These are phyloP conservation scores for Trifolium dubium DNA, from an alignment of 306 rosid species.

Conservation along the genomic window DNA sequence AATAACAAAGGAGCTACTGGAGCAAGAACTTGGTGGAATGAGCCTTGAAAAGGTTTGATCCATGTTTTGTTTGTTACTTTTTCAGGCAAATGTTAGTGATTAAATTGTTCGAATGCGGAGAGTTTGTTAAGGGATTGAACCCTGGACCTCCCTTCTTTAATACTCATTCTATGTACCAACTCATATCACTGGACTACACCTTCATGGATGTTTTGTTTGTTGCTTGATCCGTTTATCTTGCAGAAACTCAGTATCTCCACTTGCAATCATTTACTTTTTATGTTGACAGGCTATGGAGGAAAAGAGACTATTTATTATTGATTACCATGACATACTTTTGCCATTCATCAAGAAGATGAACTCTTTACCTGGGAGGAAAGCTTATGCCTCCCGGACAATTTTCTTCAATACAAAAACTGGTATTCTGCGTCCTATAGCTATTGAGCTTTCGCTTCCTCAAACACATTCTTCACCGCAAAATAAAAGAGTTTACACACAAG, in stretches of 20 bases:
- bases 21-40: conserved; percentile 77
- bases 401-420: conserved; percentile 56
- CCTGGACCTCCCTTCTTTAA: no score
- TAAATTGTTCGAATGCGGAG: no score
- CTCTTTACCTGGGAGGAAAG: conserved; percentile 74
- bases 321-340: conserved; percentile 77
- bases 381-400: conserved; percentile 88
- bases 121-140: no score
- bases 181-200: no score
- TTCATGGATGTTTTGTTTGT: neutral
- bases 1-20: conserved; percentile 75
- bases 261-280: conserved; percentile 31
- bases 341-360: conserved; percentile 87
- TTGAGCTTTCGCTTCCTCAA: conserved; percentile 89
- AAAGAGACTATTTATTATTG: conserved; percentile 80
- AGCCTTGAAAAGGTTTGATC: conserved; percentile 70
- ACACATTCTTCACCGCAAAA: conserved; percentile 53
- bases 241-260: conserved; percentile 22
- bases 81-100: neutral
- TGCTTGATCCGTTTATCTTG: conserved; percentile 30
- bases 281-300: conserved; percentile 75
- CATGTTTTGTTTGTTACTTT: conserved; percentile 25
- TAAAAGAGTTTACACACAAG: conserved; percentile 72
- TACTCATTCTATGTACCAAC: no score
- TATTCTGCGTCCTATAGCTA: conserved; percentile 68